Percentiles rank a stretch among this genome's conserved stretches.
These are phyloP conservation scores for Lentinula sp. DNA, from an alignment of 768 basidiomycete species.

Conservation along the genomic window DNA sequence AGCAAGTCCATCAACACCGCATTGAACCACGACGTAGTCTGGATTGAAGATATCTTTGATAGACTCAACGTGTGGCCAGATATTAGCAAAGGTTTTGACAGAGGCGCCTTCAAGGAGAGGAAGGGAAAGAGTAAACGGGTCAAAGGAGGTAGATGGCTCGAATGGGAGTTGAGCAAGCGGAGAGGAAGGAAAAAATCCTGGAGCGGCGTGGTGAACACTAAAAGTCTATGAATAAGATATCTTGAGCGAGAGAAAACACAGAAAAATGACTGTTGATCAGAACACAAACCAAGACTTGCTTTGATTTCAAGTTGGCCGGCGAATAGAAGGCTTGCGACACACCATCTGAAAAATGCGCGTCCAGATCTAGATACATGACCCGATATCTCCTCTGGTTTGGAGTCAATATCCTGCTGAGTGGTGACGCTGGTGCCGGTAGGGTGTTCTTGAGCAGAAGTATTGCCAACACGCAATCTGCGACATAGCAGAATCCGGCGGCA, in stretches of 20 bases:
- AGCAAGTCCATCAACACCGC: slow-evolving; percentile 82
- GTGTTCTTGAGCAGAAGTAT: slow-evolving; percentile 61
- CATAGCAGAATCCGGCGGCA: slow-evolving; percentile 92
- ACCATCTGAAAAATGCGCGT: slow-evolving; percentile 88
- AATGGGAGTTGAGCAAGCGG: slow-evolving; percentile 41
- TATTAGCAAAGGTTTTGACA: slow-evolving; percentile 46
- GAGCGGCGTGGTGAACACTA: slow-evolving; percentile 78
- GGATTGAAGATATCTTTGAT: slow-evolving; percentile 61
- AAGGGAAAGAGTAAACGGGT: slow-evolving; percentile 72
- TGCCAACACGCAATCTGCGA: slow-evolving; percentile 82
- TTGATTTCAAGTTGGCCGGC: slow-evolving; percentile 20
- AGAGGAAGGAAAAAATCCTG: slow-evolving; percentile 79
- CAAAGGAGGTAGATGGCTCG: slow-evolving; percentile 21
- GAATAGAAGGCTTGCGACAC: slow-evolving; percentile 72
- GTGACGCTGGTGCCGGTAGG: slow-evolving; percentile 7
- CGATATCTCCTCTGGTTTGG: slow-evolving; percentile 36
- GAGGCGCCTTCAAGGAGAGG: slow-evolving; percentile 75
- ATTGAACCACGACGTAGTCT: slow-evolving; percentile 78
- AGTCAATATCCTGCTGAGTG: neutral
- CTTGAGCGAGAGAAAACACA: neutral
- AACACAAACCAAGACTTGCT: slow-evolving; percentile 42
- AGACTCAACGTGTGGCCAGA: slow-evolving; percentile 62
- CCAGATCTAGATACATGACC: slow-evolving; percentile 88
- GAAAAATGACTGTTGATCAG: neutral
- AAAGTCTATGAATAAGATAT: slow-evolving; percentile 45